phyloP scores from a whole-genome alignment of 179 eudicot genomes.

The Beta lomatogona region DNA sequence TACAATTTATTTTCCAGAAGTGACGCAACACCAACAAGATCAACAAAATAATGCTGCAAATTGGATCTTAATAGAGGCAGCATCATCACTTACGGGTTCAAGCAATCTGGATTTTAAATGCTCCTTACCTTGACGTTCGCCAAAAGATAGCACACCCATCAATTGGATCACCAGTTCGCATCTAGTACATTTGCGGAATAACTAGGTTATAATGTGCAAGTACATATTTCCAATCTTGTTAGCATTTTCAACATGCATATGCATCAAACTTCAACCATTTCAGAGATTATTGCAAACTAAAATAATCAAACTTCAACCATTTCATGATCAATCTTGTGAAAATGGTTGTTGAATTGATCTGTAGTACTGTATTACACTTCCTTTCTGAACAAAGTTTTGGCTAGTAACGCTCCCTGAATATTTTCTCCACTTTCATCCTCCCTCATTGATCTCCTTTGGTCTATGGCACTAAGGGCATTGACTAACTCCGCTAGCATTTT shows the following conservation, averaged over 20 bases:
- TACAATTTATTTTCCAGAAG: not conserved
- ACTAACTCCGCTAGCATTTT: not conserved
- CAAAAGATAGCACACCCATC: conserved; percentile 99
- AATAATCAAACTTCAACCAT: not conserved
- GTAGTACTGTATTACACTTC: not conserved
- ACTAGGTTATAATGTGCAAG: conserved; percentile 23
- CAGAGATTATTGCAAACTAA: not conserved
- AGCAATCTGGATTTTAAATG: conserved; percentile 14
- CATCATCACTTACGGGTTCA: conserved; percentile 8
- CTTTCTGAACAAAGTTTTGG: not conserved
- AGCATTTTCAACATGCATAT: conserved; percentile 14
- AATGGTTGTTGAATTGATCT: not conserved
- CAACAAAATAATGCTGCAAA: not conserved
- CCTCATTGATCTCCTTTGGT: conserved; percentile 3
- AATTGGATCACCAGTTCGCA: conserved; percentile 89
- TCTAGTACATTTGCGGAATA: conserved; percentile 44
- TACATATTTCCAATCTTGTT: not conserved
- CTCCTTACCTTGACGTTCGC: conserved; percentile 72
- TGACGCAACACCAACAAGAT: not conserved
- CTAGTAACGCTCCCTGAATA: not conserved
- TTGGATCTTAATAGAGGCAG: not conserved
- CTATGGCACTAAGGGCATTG: not conserved
- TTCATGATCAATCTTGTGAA: not conserved
- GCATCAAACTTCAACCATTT: conserved; percentile 4
- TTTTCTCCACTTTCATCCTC: not conserved